These are phyloP conservation scores for Myriosclerotinia curreyana DNA, from an alignment of 2,329 filamentous ascomycete genomes.

Conservation along the genomic window DNA sequence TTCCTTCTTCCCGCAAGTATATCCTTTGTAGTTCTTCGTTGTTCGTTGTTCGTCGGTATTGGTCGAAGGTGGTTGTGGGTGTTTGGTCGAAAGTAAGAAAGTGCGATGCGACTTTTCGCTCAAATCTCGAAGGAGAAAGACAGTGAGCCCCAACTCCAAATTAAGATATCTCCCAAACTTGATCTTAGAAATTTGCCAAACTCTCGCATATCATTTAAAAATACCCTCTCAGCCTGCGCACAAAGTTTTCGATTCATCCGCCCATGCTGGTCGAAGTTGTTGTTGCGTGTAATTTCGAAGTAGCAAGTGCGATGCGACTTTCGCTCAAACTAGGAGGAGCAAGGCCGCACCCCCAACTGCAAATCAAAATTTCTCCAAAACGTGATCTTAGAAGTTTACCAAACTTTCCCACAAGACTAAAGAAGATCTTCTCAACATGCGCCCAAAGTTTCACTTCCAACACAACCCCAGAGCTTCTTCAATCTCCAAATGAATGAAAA, in stretches of 20 bases:
- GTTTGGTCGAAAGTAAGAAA: background rate
- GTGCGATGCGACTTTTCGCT: background rate
- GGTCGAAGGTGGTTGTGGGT: background rate
- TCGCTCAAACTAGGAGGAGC: background rate
- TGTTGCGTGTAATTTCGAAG: background rate
- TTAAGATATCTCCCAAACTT: background rate
- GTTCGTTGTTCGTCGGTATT: background rate
- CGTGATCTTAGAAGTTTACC: background rate
- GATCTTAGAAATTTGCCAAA: background rate
- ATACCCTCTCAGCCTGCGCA: accelerated
- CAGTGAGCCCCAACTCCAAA: background rate
- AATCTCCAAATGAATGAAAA: background rate
- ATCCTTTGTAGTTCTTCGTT: background rate
- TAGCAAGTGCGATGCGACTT: background rate
- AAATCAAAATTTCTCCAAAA: background rate
- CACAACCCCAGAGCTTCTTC: too few relatives aligned
- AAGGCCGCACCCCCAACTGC: slow-evolving; percentile 2
- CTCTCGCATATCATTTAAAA: background rate
- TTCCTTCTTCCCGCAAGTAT: background rate
- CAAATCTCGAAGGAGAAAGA: background rate
- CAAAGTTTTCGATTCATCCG: background rate
- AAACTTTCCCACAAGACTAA: background rate
- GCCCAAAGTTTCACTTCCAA: background rate
- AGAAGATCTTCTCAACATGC: accelerated
- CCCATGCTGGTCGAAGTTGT: background rate